A percentile compares a stretch with the other conserved stretches of the same genome.
Conservation (phyloP, 1,284 basidiomycete species). For the Mrakiaceae sp. region DNA sequence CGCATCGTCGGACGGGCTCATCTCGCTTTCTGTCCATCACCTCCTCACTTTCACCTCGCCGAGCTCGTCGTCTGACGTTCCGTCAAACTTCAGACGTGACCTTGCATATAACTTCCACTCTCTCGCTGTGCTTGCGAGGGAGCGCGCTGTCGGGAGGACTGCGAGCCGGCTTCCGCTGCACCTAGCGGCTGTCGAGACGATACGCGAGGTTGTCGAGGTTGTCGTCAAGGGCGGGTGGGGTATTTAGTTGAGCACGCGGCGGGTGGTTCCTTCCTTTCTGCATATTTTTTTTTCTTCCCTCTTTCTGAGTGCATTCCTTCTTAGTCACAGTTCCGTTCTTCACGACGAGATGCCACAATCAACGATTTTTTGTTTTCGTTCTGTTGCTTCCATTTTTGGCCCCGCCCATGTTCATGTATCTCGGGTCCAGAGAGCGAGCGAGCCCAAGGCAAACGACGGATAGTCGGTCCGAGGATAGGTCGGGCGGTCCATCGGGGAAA, state of each 20-base stretch:
- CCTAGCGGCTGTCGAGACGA: slow-evolving; percentile 5
- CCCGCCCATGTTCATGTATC: background rate
- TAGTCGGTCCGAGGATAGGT: background rate
- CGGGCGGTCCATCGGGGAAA: too few species aligned
- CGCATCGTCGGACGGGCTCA: slow-evolving; percentile 28
- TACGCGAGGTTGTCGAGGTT: background rate
- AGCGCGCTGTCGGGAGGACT: slow-evolving; percentile 25
- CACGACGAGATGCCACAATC: background rate
- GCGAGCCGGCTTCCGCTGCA: slow-evolving; percentile 6
- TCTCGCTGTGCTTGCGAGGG: slow-evolving; percentile 47
- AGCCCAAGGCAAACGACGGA: background rate
- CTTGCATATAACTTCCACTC: slow-evolving; percentile 56
- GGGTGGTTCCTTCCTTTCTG: background rate
- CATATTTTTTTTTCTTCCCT: background rate
- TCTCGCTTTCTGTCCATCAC: slow-evolving; percentile 52
- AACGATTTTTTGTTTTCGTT: background rate
- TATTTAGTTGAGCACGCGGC: too few species aligned
- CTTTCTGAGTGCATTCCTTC: background rate
- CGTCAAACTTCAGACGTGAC: slow-evolving; percentile 41
- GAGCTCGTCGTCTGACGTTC: slow-evolving; percentile 35
- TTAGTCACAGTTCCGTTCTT: too few species aligned
- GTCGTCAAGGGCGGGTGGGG: background rate
- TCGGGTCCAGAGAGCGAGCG: too few species aligned
- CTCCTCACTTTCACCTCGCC: slow-evolving; percentile 41
- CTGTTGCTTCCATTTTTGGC: background rate